Percentiles rank a stretch among this genome's conserved stretches.
These are phyloP conservation scores for Euphorbia lathyris DNA, from an alignment of 345 rosid species.

Conservation along the genomic window DNA sequence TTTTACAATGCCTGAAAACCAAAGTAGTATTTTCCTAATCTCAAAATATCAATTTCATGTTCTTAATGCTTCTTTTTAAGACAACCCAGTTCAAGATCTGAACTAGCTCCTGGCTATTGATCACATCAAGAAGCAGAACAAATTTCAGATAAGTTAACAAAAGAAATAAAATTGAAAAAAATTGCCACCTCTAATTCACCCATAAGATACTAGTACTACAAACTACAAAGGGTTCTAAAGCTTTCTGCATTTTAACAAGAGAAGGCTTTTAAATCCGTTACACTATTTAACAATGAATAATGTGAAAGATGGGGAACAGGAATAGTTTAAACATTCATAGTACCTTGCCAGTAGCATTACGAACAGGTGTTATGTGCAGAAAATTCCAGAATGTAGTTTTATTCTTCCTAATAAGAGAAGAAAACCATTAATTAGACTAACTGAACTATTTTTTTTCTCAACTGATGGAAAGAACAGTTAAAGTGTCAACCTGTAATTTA, in stretches of 20 bases:
- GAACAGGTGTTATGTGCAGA: conserved; percentile 89
- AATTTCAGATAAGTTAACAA: not conserved
- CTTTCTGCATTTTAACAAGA: not conserved
- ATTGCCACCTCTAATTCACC: not conserved
- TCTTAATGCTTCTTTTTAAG: not conserved
- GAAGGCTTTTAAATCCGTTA: not conserved
- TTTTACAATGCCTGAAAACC: not conserved
- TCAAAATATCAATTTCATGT: not conserved
- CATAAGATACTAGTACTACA: not conserved
- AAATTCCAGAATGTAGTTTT: conserved; percentile 79
- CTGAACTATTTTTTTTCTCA: conserved; percentile 2
- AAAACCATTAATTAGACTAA: conserved; percentile 11
- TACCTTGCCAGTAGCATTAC: conserved; percentile 98
- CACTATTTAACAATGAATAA: conserved; percentile 1
- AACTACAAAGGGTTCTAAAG: not conserved
- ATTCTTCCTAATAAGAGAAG: conserved; percentile 61
- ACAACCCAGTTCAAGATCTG: not conserved
- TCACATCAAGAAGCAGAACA: not conserved
- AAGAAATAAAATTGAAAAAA: not conserved
- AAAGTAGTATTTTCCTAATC: not conserved
- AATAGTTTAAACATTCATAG: conserved; percentile 12
- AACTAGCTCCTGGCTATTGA: not conserved
- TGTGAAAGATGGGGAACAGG: not conserved
- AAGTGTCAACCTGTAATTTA: conserved; percentile 88
- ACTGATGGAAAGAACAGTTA: conserved; percentile 25